Evolutionary conservation across 2,329 filamentous ascomycete genomes (phyloP).

Genomic region (Pyricularia sp.): DNA sequence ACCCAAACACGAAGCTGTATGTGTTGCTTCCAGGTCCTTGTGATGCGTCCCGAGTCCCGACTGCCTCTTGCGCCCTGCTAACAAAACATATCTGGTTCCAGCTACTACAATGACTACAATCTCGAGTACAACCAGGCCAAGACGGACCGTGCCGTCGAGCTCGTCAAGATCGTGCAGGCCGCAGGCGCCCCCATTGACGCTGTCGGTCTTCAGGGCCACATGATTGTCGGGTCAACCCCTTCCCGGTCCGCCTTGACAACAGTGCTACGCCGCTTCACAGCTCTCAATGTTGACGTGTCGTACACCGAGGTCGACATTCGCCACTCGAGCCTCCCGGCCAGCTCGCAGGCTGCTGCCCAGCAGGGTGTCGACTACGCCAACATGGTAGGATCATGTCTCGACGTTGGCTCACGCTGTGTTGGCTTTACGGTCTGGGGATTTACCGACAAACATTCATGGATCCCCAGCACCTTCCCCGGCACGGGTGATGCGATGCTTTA

Average conservation of each 20-base stretch:
- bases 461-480: slow-evolving; percentile 26
- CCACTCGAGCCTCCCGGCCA: slow-evolving; percentile 32
- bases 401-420: slow-evolving; percentile 25
- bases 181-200: slow-evolving; percentile 37
- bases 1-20: slow-evolving; percentile 33
- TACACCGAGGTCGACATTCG: slow-evolving; percentile 44
- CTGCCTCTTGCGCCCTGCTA: not conserved
- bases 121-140: slow-evolving; percentile 30
- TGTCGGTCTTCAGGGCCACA: slow-evolving; percentile 41
- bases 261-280: slow-evolving; percentile 29
- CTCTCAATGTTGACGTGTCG: slow-evolving; percentile 35
- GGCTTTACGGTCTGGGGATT: slow-evolving; percentile 35
- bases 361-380: slow-evolving; percentile 39
- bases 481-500: slow-evolving; percentile 30
- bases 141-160: slow-evolving; percentile 18
- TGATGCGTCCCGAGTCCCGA: not conserved
- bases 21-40: not conserved
- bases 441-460: slow-evolving; percentile 23
- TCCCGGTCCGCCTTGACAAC: slow-evolving; percentile 23
- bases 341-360: slow-evolving; percentile 24
- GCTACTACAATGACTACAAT: slow-evolving; percentile 42
- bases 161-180: slow-evolving; percentile 20
- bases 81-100: not conserved
- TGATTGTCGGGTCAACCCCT: slow-evolving; percentile 34
- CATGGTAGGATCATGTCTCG: slow-evolving; percentile 27